Conservation (phyloP, 139 green algal species). For the Tetraselmis chui region DNA sequence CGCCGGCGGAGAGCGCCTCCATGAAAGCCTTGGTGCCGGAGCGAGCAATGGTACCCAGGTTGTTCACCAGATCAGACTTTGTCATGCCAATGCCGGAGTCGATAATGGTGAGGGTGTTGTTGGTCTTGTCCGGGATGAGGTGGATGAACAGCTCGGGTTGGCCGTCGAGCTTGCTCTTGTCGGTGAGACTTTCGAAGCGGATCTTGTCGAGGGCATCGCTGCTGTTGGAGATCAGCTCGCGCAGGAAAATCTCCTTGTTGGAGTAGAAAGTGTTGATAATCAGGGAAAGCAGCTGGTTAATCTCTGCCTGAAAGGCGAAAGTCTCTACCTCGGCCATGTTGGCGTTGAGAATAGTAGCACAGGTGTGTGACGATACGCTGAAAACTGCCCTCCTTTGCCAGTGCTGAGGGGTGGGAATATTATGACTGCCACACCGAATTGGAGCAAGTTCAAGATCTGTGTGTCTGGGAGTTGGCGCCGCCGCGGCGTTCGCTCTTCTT, state of each 20-base stretch:
- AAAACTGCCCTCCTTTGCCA: no score
- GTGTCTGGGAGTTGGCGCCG: no score
- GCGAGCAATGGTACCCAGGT: constrained; percentile 93
- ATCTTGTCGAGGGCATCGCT: constrained; percentile 95
- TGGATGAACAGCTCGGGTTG: constrained; percentile 95
- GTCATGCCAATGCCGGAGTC: constrained; percentile 95
- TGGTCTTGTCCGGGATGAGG: constrained; percentile 56
- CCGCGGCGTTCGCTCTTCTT: no score
- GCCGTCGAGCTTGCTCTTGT: constrained; percentile 93
- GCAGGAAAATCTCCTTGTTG: constrained; percentile 86
- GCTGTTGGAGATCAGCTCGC: constrained; percentile 89
- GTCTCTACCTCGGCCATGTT: constrained; percentile 47
- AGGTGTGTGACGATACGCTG: no score
- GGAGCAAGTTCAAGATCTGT: no score
- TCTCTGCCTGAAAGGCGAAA: constrained; percentile 91
- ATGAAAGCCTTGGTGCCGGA: constrained; percentile 96
- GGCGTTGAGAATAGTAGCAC: background rate
- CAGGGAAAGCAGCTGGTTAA: constrained; percentile 96
- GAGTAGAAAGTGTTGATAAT: constrained; percentile 99
- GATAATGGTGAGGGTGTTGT: constrained; percentile 18
- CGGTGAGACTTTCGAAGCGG: constrained; percentile 91
- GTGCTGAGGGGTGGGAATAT: no score
- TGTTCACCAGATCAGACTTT: constrained; percentile 79
- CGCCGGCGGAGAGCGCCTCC: constrained; percentile 89
- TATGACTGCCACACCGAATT: no score